phyloP scores from a whole-genome alignment of 2,329 filamentous ascomycete species.

The Cadophora malorum region DNA sequence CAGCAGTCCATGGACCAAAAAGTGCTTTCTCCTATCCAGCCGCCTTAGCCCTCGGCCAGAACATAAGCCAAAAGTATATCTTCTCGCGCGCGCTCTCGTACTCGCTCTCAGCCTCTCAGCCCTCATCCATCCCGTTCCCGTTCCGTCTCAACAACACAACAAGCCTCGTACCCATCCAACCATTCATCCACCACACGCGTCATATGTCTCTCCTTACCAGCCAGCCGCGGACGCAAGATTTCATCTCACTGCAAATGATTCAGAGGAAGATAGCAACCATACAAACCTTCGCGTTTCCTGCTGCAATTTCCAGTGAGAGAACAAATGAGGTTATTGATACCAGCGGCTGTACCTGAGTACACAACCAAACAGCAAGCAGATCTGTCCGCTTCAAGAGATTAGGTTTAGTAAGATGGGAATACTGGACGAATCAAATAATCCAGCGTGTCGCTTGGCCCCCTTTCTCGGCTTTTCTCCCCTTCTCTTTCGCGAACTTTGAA shows the following conservation, averaged over 20 bases:
- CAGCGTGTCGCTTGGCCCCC: background rate
- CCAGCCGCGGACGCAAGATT: background rate
- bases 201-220: constrained; percentile 10
- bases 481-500: no score
- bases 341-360: no score
- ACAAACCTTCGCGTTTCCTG: no score
- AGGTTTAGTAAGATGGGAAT: background rate
- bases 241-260: no score
- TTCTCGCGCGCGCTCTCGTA: background rate
- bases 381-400: no score
- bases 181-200: background rate
- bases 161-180: no score
- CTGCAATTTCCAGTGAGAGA: no score
- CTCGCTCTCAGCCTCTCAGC: background rate
- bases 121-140: background rate
- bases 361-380: background rate
- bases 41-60: background rate
- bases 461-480: background rate
- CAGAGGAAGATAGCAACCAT: no score
- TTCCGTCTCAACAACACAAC: background rate
- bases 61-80: background rate
- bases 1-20: no score
- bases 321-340: no score
- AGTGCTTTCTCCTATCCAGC: no score
- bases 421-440: background rate